Evolutionary conservation across 306 rosid species (phyloP).

Genomic region (Corylus americana): DNA sequence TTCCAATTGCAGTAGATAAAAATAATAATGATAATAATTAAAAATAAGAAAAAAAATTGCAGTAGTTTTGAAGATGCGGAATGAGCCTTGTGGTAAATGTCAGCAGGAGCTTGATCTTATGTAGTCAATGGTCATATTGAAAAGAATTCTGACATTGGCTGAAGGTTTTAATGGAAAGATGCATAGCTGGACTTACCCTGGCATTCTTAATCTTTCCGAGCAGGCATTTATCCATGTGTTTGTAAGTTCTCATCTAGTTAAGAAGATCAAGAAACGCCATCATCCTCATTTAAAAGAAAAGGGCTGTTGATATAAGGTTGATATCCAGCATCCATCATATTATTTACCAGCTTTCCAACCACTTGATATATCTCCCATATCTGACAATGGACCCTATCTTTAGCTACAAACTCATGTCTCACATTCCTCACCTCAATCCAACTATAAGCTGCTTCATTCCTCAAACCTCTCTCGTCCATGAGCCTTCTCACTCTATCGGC

Average conservation of each 20-base stretch:
- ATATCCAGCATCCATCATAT: conserved; percentile 52
- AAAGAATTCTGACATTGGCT: not conserved
- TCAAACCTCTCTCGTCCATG: conserved; percentile 49
- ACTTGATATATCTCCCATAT: conserved; percentile 44
- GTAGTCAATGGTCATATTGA: not conserved
- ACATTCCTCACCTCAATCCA: conserved; percentile 60
- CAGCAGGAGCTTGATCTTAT: not conserved
- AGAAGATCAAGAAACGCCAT: conserved; percentile 13
- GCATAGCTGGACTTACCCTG: not conserved
- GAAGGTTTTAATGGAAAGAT: not conserved
- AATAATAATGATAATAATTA: too few relatives aligned
- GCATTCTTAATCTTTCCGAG: not conserved
- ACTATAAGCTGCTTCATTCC: conserved; percentile 56
- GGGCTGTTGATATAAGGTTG: conserved; percentile 33
- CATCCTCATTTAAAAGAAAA: conserved; percentile 41
- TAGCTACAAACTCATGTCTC: conserved; percentile 52
- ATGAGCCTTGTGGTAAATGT: not conserved
- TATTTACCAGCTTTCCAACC: conserved; percentile 38
- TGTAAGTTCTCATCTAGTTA: conserved; percentile 9
- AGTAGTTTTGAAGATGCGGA: not conserved
- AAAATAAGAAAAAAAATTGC: not conserved
- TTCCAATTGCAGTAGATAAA: not conserved
- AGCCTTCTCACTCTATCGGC: conserved; percentile 47
- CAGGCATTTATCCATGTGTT: not conserved
- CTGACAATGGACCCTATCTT: conserved; percentile 51